Base-by-base conservation (phyloP, 768 basidiomycete genomes). In the Rhizopogon salebrosus region DNA sequence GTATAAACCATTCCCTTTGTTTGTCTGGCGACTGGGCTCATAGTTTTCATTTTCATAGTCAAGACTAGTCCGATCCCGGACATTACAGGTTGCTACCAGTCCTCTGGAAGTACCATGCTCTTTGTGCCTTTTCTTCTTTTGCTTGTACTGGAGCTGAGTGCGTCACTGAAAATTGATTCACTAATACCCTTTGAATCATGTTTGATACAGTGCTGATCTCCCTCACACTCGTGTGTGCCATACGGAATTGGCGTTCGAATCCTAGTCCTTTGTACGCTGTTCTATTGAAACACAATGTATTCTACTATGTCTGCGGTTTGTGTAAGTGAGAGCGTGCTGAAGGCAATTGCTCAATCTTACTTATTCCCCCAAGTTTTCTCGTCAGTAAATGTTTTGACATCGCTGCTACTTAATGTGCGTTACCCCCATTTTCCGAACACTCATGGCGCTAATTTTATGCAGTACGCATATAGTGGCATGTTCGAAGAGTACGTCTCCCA, bases 381-480 rank as follows among this genome's bases (percentile, higher is more conserved):
- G 6, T 1, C 27, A 6, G n/a, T 51, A 22, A 51, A 53, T 29
- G 16, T 53, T 16, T n/a, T 53, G 23, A 38, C 52, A 24, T 50
- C 48, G 7, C 8, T 53, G 46, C 16, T 53, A 7, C 43, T 53
- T 6, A 22, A 53, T 10, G 52, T 50, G 22, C 18, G 52, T 39
- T 24, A 24, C 13, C 24, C n/a, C 24, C n/a, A 22, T 51, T 20
- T 31, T 3, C 18, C 20, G 27, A 37, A 50, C 27, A 13, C 20
- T 11, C 14, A 11, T 49, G 22, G 34, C 29, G 23, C 48, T 23
- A 11, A 20, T 26, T 29, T 26, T 6, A 20, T 34, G 11, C 46
- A 53, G 52, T 26, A 53, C 24, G 43, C 48, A 7, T 53, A 53
- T 53, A 48, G 45, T 7, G 48, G 45, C 18, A 53, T 53, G 52